These are phyloP conservation scores for Quercus phellos DNA, from an alignment of 331 rosid species.

Conservation along the genomic window DNA sequence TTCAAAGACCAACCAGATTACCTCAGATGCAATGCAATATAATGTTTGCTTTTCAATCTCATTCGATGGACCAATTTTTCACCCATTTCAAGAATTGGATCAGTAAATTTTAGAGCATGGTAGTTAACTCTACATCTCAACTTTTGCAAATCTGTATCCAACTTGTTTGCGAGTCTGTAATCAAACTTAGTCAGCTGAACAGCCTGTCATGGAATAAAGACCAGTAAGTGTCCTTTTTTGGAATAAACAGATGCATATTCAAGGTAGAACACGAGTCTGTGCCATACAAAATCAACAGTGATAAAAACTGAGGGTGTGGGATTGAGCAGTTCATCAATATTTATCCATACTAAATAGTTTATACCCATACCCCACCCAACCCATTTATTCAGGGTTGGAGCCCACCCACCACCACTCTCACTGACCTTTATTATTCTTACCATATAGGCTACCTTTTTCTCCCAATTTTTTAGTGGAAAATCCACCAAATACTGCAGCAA, in stretches of 20 bases:
- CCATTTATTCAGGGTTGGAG: no score
- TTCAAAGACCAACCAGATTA: slow-evolving; percentile 24
- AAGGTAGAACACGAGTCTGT: background rate
- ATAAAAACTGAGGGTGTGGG: background rate
- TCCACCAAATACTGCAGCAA: no score
- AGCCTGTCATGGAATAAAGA: slow-evolving; percentile 62
- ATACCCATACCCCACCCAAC: no score
- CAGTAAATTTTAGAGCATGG: slow-evolving; percentile 83
- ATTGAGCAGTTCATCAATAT: no score
- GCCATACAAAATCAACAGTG: background rate
- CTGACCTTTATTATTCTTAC: no score
- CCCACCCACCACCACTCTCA: no score
- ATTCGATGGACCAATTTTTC: slow-evolving; percentile 62
- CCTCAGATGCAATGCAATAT: slow-evolving; percentile 90
- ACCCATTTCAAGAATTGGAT: slow-evolving; percentile 69
- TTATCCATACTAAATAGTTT: no score
- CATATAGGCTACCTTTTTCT: no score
- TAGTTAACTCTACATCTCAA: slow-evolving; percentile 94
- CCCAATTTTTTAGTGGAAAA: no score
- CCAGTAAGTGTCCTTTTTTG: slow-evolving; percentile 20
- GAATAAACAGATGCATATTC: slow-evolving; percentile 23
- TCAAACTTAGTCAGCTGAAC: slow-evolving; percentile 92
- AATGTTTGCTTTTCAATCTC: slow-evolving; percentile 81
- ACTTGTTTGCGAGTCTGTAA: slow-evolving; percentile 93
- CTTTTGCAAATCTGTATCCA: slow-evolving; percentile 82